Evolutionary conservation across 2,329 filamentous ascomycete species (phyloP).

Genomic region (Neurospora sp.): DNA sequence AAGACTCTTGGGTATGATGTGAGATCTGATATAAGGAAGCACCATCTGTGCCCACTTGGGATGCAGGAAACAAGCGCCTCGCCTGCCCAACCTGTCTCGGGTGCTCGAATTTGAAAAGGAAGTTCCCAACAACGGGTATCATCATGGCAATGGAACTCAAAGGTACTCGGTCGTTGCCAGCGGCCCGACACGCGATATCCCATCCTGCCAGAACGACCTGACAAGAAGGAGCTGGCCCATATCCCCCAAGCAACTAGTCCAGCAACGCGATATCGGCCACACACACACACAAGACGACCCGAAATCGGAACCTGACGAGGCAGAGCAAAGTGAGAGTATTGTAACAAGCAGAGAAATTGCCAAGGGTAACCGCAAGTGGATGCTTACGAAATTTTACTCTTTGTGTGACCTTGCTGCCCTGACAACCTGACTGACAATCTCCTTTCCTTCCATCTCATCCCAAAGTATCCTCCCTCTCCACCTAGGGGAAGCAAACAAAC

Average conservation of each 20-base stretch:
- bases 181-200: background rate
- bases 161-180: background rate
- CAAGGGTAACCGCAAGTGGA: background rate
- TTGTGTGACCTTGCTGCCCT: background rate
- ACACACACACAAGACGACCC: background rate
- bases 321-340: background rate
- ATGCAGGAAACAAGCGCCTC: background rate
- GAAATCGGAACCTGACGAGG: background rate
- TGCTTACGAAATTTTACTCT: background rate
- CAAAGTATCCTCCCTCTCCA: background rate
- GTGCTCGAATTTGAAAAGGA: background rate
- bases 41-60: background rate
- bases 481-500: background rate
- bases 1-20: background rate
- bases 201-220: background rate
- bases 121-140: background rate
- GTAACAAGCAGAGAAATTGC: background rate
- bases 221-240: background rate
- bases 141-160: background rate
- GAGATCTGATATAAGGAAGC: background rate
- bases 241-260: background rate
- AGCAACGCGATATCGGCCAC: background rate
- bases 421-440: background rate
- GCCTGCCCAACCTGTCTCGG: background rate
- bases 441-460: background rate